Evolutionary conservation across 2,329 filamentous ascomycete species (phyloP).

Genomic region (Clarireedia hainanense): DNA sequence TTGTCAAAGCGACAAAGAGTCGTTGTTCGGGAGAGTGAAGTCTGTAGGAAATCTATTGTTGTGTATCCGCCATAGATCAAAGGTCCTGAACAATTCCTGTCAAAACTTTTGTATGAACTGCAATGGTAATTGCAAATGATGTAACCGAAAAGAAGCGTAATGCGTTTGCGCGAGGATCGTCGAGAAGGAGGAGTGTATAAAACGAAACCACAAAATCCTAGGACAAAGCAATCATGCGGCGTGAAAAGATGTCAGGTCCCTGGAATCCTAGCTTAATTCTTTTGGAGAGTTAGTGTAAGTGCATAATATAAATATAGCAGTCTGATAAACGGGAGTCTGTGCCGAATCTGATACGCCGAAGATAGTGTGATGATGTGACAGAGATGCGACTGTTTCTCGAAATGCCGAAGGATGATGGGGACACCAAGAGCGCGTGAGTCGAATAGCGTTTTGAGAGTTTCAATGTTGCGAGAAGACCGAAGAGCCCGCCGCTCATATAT

Average conservation of each 20-base stretch:
- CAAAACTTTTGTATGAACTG: constrained; percentile 8
- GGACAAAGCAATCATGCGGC: constrained; percentile 24
- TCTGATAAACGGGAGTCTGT: constrained; percentile 9
- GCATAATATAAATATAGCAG: constrained; percentile 1
- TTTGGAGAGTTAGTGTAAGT: constrained; percentile 13
- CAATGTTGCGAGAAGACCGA: not conserved
- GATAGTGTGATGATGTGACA: constrained; percentile 1
- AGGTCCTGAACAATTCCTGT: constrained; percentile 1
- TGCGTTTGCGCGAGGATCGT: constrained; percentile 4
- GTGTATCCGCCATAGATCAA: constrained; percentile 24
- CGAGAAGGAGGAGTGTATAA: constrained; percentile 17
- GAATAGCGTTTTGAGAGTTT: not conserved
- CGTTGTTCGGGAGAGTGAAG: constrained; percentile 19
- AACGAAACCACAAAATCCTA: constrained; percentile 19
- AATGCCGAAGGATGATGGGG: not conserved
- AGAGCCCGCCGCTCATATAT: not conserved
- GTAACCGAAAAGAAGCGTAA: not conserved
- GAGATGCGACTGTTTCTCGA: constrained; percentile 3
- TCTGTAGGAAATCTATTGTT: constrained; percentile 20
- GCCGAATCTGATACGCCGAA: constrained; percentile 15
- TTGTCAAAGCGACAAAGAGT: constrained; percentile 8
- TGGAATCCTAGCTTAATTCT: constrained; percentile 14
- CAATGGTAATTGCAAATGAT: constrained; percentile 1
- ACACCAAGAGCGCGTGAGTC: not conserved
- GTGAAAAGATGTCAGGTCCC: constrained; percentile 12